Percentiles rank a stretch among this genome's conserved stretches.
phyloP scores from a whole-genome alignment of 1,284 basidiomycete species.

The Irpex rosettiformis region DNA sequence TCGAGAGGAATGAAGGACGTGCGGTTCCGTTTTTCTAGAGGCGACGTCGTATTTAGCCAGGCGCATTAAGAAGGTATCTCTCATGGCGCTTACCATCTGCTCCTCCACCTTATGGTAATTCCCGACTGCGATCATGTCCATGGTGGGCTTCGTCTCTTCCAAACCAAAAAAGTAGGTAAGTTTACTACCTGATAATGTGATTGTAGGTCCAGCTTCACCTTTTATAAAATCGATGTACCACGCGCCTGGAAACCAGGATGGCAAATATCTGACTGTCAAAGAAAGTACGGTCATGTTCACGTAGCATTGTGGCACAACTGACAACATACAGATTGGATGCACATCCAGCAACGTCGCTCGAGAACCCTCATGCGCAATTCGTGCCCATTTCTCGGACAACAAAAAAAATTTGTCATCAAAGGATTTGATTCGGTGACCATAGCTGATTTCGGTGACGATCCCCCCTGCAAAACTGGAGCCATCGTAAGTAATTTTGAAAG shows the following conservation, averaged over 20 bases:
- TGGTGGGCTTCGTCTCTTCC: background rate
- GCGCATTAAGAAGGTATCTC: background rate
- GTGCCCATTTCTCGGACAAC: background rate
- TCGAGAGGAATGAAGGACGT: background rate
- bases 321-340: background rate
- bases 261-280: constrained; percentile 20
- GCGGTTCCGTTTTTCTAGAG: background rate
- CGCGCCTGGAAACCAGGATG: constrained; percentile 25
- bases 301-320: too few relatives aligned
- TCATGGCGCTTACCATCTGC: background rate
- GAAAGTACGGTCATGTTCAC: too few relatives aligned
- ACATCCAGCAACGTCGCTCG: background rate
- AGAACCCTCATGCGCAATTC: background rate
- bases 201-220: constrained; percentile 1
- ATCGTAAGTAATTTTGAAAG: background rate
- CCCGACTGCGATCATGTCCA: background rate
- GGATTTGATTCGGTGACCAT: background rate
- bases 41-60: background rate
- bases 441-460: background rate
- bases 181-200: too few relatives aligned
- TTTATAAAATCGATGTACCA: constrained; percentile 20
- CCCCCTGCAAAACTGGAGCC: background rate
- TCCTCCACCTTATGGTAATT: background rate
- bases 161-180: too few relatives aligned
- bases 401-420: background rate